These are phyloP conservation scores for Wickerhamiella brachini DNA, from an alignment of 805 yeast species.

Conservation along the genomic window DNA sequence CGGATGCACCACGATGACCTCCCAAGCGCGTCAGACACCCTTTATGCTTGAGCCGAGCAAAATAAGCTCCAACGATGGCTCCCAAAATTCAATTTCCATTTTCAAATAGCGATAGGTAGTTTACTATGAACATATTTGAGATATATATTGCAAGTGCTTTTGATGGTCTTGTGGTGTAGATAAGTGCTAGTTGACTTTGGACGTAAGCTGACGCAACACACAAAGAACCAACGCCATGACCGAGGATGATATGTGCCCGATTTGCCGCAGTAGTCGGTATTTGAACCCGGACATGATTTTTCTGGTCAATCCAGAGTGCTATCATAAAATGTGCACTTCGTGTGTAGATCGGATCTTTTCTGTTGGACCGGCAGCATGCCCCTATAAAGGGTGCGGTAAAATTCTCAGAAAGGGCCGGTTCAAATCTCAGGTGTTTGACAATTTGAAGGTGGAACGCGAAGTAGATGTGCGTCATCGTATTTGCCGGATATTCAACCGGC, in stretches of 20 bases:
- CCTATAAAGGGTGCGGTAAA: conserved; percentile 81
- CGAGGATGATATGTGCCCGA: conserved; percentile 74
- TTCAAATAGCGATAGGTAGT: too few species aligned
- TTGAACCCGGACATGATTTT: conserved; percentile 87
- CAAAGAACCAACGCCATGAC: too few species aligned
- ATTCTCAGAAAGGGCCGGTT: conserved; percentile 77
- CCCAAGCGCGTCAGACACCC: too few species aligned
- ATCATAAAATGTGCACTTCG: conserved; percentile 89
- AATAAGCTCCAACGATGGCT: too few species aligned
- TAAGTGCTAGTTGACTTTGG: too few species aligned
- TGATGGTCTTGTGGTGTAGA: too few species aligned
- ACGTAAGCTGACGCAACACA: too few species aligned
- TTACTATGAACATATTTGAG: too few species aligned
- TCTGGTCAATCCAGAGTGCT: conserved; percentile 91
- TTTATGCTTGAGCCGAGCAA: too few species aligned
- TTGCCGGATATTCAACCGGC: conserved; percentile 62
- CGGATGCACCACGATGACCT: too few species aligned
- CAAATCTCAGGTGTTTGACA: conserved; percentile 87
- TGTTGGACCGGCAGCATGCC: conserved; percentile 93
- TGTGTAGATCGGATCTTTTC: conserved; percentile 93
- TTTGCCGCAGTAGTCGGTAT: conserved; percentile 90
- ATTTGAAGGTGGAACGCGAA: conserved; percentile 77
- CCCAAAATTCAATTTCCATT: too few species aligned
- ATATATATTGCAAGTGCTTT: too few species aligned
- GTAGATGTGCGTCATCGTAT: conserved; percentile 80